Conservation (phyloP, 495 filamentous ascomycete genomes). For the Aspergillus baeticus region DNA sequence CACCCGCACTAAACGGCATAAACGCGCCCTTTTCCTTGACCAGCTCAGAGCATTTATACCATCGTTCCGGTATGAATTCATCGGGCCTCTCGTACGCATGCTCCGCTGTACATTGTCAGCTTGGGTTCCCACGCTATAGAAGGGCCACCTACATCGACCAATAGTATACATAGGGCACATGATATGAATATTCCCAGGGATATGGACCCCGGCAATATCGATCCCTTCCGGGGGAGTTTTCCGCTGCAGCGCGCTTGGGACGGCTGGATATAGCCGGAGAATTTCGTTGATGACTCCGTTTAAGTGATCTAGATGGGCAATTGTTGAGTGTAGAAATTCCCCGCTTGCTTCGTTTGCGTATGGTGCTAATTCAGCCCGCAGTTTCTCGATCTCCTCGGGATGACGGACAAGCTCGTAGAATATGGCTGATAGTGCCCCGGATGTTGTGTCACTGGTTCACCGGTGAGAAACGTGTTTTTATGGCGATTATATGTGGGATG, state of each 20-base stretch:
- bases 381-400: conserved; percentile 21
- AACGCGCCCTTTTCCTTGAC: conserved; percentile 15
- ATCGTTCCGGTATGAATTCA: conserved; percentile 55
- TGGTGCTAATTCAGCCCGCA: conserved; percentile 27
- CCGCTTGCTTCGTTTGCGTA: background rate
- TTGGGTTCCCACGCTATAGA: too few relatives aligned
- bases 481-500: background rate
- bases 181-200: conserved; percentile 43
- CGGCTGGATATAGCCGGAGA: conserved; percentile 45
- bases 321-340: conserved; percentile 11
- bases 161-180: conserved; percentile 37
- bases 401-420: conserved; percentile 37
- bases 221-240: conserved; percentile 45
- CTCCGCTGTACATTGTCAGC: background rate
- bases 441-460: conserved; percentile 37
- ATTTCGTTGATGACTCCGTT: conserved; percentile 52
- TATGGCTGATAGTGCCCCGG: conserved; percentile 32
- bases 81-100: conserved; percentile 12
- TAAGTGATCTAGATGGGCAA: conserved; percentile 24
- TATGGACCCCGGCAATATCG: conserved; percentile 36
- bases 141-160: conserved; percentile 13
- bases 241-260: conserved; percentile 32
- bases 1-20: conserved; percentile 4
- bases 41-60: conserved; percentile 34
- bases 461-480: background rate